phyloP scores from a whole-genome alignment of 345 rosid species.

The Euphorbia tirucalli region DNA sequence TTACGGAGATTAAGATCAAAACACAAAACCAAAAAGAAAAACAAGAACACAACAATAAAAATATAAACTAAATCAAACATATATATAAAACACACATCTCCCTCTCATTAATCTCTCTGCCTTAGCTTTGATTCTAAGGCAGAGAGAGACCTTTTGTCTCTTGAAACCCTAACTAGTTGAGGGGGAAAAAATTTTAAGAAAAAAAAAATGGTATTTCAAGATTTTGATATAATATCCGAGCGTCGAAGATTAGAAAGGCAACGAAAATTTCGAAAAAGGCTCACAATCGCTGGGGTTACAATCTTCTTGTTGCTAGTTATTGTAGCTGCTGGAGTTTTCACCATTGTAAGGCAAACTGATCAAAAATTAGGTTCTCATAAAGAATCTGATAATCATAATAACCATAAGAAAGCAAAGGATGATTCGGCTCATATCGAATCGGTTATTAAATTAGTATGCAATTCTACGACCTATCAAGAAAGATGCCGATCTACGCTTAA shows the following conservation, averaged over 20 bases:
- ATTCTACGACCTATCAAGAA: slow-evolving; percentile 45
- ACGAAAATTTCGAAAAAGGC: slow-evolving; percentile 47
- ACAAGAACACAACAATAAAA: too few species aligned
- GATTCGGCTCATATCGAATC: slow-evolving; percentile 29
- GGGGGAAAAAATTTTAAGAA: too few species aligned
- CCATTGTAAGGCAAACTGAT: slow-evolving; percentile 20
- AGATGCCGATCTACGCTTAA: slow-evolving; percentile 28
- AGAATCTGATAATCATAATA: too few species aligned
- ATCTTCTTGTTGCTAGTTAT: slow-evolving; percentile 36
- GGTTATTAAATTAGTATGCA: slow-evolving; percentile 48
- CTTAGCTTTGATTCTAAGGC: slow-evolving; percentile 52
- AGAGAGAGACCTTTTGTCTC: slow-evolving; percentile 60
- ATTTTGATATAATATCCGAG: slow-evolving; percentile 70
- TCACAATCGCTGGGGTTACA: slow-evolving; percentile 37
- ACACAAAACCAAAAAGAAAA: not conserved
- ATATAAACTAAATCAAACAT: not conserved
- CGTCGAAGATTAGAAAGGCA: slow-evolving; percentile 55
- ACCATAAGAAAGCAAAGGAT: not conserved
- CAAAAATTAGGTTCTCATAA: too few species aligned
- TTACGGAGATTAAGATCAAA: not conserved
- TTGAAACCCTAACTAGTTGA: not conserved
- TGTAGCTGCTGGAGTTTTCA: slow-evolving; percentile 42
- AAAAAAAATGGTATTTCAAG: slow-evolving; percentile 74
- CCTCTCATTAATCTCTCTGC: slow-evolving; percentile 41
- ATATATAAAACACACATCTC: not conserved